Conservation (phyloP, 768 basidiomycete species). For the Lactarius hengduanensis region DNA sequence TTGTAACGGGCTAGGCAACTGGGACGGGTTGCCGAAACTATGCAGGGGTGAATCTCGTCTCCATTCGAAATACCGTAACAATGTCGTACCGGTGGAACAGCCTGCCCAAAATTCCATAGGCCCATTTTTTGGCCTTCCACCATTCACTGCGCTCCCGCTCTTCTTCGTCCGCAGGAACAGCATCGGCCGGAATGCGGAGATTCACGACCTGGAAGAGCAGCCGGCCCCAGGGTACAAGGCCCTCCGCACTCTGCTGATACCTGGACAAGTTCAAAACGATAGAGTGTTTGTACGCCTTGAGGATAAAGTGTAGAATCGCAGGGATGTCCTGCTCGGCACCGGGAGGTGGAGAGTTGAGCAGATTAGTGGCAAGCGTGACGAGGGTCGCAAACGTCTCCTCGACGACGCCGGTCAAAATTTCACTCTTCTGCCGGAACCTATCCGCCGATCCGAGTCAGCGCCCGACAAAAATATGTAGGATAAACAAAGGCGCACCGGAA, state of each 20-base stretch:
- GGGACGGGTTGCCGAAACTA: conserved; percentile 85
- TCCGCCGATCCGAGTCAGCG: not conserved
- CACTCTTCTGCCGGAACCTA: conserved; percentile 68
- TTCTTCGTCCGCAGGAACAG: conserved; percentile 68
- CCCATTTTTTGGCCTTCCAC: conserved; percentile 96
- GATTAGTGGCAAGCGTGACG: conserved; percentile 67
- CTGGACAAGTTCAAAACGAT: conserved; percentile 69
- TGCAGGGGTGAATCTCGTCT: not conserved
- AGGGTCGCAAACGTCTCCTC: conserved; percentile 70
- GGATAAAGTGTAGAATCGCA: conserved; percentile 78
- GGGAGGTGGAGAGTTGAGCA: conserved; percentile 62
- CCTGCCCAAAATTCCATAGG: conserved; percentile 73
- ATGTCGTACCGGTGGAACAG: conserved; percentile 65
- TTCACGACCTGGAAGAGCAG: conserved; percentile 81
- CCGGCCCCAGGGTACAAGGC: conserved; percentile 84
- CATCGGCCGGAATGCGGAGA: conserved; percentile 60
- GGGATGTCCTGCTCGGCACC: conserved; percentile 69
- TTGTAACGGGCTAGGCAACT: conserved; percentile 72
- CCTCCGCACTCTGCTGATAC: conserved; percentile 73
- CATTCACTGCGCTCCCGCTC: conserved; percentile 78
- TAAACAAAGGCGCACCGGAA: conserved; percentile 52
- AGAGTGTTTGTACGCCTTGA: conserved; percentile 84
- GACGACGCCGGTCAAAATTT: conserved; percentile 58
- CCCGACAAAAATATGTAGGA: not conserved
- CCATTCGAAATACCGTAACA: not conserved